phyloP scores from a whole-genome alignment of 495 filamentous ascomycete species.

The Xylaria cubensis region DNA sequence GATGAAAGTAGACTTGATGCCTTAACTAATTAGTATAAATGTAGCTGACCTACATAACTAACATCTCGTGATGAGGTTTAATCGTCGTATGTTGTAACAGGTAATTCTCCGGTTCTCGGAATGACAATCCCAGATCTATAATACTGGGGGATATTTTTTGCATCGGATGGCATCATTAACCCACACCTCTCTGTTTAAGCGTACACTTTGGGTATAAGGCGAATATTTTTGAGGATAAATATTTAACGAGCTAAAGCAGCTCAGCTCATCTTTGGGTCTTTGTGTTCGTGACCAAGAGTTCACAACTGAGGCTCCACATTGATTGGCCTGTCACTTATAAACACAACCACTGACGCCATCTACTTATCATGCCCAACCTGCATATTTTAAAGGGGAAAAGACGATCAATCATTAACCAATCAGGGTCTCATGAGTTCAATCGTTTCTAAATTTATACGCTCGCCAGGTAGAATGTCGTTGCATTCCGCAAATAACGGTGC shows the following conservation, averaged over 20 bases:
- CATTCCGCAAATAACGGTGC: conserved; percentile 47
- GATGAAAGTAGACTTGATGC: background rate
- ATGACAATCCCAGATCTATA: background rate
- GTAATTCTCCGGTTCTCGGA: background rate
- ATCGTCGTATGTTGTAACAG: conserved; percentile 1
- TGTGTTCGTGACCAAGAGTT: background rate
- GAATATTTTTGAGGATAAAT: background rate
- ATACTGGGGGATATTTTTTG: background rate
- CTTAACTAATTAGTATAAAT: background rate
- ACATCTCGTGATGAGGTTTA: conserved; percentile 1
- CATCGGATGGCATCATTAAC: background rate
- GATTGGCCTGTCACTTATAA: background rate
- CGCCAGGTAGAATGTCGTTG: conserved; percentile 52
- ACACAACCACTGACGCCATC: background rate
- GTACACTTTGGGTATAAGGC: background rate
- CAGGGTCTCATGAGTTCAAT: conserved; percentile 31
- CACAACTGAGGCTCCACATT: background rate
- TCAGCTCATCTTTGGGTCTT: background rate
- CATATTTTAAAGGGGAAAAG: background rate
- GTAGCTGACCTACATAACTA: background rate
- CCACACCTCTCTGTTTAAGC: background rate
- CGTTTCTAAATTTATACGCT: conserved; percentile 29
- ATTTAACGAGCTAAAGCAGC: background rate
- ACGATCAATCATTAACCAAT: background rate
- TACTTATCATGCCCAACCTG: background rate